Evolutionary conservation across 2,329 filamentous ascomycete genomes (phyloP), one percentile per base, ranked within the genome.

Genomic region (Xylaria multiplex): DNA sequence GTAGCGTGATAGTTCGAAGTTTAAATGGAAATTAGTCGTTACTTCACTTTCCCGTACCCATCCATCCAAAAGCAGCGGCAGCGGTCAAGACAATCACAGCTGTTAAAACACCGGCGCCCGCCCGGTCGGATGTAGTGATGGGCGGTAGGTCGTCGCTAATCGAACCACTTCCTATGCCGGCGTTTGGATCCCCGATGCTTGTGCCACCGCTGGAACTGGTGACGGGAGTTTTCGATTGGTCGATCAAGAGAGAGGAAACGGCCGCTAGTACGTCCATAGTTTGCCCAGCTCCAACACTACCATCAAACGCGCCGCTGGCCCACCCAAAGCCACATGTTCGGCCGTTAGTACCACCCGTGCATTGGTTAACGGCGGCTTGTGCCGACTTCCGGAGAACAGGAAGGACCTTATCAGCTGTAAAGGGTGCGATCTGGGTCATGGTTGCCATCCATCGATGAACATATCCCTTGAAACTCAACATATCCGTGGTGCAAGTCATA

Each of bases 381-480:
- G 82, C 81, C 2, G 80, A 81, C 3, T 75, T 72, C n/a, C 74
- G 70, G 19, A 84, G 71, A 37, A 78, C 73, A 1, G 76, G 74
- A 53, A 80, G 73, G 43, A 83, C 75, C 35, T 68, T 74, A 7
- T 74, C 71, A 8, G 72, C 70, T 11, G 77, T 80, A 61, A 78
- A 79, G 0, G 81, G 80, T 0, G 80, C 80, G 46, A 82, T 70
- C 69, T 81, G 78, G 1, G 79, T 78, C 40, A 77, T 77, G n/a
- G 77, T 77, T 1, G 79, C 75, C 73, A 82, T 76, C 81, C 84
- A 89, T 61, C 86, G 85, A 32, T 82, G 77, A 4, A 88, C 77
- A 72, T 87, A 88, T 30, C 84, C 86, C 74, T 88, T 89, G 83
- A 87, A 89, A 48, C 82, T 83, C 69, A 83, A 79, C 76, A 88